Percentiles rank a stretch among this genome's conserved stretches.
Evolutionary conservation across 495 filamentous ascomycete species (phyloP).

Genomic region (Coniosporium apollinis): DNA sequence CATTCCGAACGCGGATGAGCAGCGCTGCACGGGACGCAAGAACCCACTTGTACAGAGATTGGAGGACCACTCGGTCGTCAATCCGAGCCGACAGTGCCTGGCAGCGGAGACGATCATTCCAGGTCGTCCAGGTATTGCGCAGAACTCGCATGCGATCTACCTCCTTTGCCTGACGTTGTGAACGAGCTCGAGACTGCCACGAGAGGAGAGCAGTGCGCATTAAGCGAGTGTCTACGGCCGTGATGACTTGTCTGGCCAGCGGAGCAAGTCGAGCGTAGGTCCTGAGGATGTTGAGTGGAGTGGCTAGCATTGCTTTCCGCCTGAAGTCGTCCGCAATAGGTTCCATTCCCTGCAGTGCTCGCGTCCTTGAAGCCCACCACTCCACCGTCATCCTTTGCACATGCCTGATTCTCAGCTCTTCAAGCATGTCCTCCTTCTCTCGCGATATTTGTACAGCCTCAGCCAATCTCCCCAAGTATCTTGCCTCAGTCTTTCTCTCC

Average conservation of each 20-base stretch:
- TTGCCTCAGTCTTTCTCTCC: conserved; percentile 8
- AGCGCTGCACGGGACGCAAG: conserved; percentile 37
- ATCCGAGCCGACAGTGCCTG: conserved; percentile 35
- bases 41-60: conserved; percentile 49
- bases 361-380: conserved; percentile 2
- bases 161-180: conserved; percentile 35
- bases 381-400: conserved; percentile 4
- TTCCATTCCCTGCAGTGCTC: background rate
- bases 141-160: conserved; percentile 36
- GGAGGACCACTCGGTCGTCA: conserved; percentile 40
- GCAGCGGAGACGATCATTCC: conserved; percentile 49
- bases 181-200: conserved; percentile 35
- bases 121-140: conserved; percentile 42
- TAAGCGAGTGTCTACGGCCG: conserved; percentile 32
- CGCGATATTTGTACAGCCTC: conserved; percentile 6
- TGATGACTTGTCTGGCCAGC: conserved; percentile 21
- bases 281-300: conserved; percentile 25
- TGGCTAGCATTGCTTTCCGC: conserved; percentile 13
- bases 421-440: conserved; percentile 7
- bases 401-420: conserved; percentile 2
- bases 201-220: conserved; percentile 30
- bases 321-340: conserved; percentile 7
- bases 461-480: conserved; percentile 9
- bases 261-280: conserved; percentile 31
- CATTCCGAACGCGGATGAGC: conserved; percentile 35